Percentiles rank a stretch among this genome's conserved stretches.
Evolutionary conservation across 1,139 yeast genomes (phyloP).

Genomic region (Saccharomyces pastorianus): DNA sequence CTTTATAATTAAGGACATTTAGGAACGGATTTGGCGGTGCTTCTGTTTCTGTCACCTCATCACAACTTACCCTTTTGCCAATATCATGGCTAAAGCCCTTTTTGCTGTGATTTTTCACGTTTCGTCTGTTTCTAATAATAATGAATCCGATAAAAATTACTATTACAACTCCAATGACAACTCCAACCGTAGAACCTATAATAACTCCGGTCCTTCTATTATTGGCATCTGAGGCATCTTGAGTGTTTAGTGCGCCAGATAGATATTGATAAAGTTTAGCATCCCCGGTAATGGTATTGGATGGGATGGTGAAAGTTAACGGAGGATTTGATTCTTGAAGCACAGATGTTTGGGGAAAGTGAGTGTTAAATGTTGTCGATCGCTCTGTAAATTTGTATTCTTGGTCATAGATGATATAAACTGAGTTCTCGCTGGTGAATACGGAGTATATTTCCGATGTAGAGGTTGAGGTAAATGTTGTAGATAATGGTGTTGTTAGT

Average conservation of each 20-base stretch:
- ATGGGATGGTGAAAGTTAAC: constrained; percentile 2
- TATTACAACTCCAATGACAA: not conserved
- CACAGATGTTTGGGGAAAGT: constrained; percentile 3
- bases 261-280: constrained; percentile 6
- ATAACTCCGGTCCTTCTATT: constrained; percentile 6
- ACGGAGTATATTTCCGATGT: not conserved
- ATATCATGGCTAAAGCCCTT: constrained; percentile 2
- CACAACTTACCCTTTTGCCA: not conserved
- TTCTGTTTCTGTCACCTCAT: not conserved
- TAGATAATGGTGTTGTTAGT: not conserved
- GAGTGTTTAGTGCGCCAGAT: constrained; percentile 5
- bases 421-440: not conserved
- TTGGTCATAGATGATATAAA: constrained; percentile 4
- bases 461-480: not conserved
- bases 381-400: constrained; percentile 8
- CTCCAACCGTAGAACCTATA: constrained; percentile 7
- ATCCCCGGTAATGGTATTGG: constrained; percentile 2
- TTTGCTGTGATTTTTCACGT: not conserved
- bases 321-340: not conserved
- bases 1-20: constrained; percentile 7
- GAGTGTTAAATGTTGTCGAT: constrained; percentile 7
- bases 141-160: constrained; percentile 3
- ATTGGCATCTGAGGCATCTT: not conserved
- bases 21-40: constrained; percentile 7
- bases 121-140: not conserved